These are phyloP conservation scores for Apophysomyces trapeziformis DNA, from an alignment of 371 early-diverging fungal species.

Conservation along the genomic window DNA sequence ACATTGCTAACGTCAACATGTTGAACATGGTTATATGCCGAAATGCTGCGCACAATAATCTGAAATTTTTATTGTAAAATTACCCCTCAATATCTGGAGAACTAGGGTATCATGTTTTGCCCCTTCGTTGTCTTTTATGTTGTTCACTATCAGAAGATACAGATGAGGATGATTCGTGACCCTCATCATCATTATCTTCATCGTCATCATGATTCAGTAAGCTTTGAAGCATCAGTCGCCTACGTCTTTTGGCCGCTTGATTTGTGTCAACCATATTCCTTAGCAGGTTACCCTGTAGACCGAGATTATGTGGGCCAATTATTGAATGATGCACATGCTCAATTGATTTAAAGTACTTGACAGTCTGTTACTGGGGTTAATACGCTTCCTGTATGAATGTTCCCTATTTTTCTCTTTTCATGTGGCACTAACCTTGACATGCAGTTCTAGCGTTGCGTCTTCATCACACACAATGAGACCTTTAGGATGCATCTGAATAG, in stretches of 20 bases:
- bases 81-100: too few species aligned
- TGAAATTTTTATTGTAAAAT: too few species aligned
- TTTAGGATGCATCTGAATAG: slow-evolving; percentile 81
- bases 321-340: slow-evolving; percentile 82
- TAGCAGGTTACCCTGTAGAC: slow-evolving; percentile 64
- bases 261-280: slow-evolving; percentile 49
- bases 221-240: slow-evolving; percentile 47
- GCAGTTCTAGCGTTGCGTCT: slow-evolving; percentile 81
- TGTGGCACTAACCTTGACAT: slow-evolving; percentile 62
- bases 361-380: slow-evolving; percentile 53
- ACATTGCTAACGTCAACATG: too few species aligned
- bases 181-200: slow-evolving; percentile 9
- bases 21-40: too few species aligned
- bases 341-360: slow-evolving; percentile 85
- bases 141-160: slow-evolving; percentile 19
- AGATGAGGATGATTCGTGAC: not conserved
- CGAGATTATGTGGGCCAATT: slow-evolving; percentile 75
- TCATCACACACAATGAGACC: slow-evolving; percentile 86
- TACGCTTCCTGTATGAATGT: too few species aligned
- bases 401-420: not conserved
- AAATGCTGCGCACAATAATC: too few species aligned
- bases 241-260: slow-evolving; percentile 44
- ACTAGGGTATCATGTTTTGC: not conserved
- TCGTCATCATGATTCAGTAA: slow-evolving; percentile 44
- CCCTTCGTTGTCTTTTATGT: slow-evolving; percentile 4